These are phyloP conservation scores for Corinectria fuckeliana DNA, from an alignment of 2,329 filamentous ascomycete species.

Conservation along the genomic window DNA sequence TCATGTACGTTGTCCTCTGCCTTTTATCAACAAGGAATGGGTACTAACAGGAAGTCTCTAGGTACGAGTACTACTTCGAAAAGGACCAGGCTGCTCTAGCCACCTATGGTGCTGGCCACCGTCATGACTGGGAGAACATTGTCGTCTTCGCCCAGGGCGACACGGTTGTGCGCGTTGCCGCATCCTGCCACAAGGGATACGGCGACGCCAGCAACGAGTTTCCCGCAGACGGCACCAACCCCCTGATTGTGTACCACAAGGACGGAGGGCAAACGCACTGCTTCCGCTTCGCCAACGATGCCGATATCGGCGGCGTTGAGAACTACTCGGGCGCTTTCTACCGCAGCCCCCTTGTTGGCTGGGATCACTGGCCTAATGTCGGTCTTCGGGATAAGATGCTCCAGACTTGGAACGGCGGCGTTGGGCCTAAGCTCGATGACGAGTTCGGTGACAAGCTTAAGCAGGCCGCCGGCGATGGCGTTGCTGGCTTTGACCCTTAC, in stretches of 20 bases:
- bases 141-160: slow-evolving; percentile 43
- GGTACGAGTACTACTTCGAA: slow-evolving; percentile 49
- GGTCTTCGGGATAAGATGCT: slow-evolving; percentile 37
- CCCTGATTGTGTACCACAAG: slow-evolving; percentile 41
- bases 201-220: slow-evolving; percentile 31
- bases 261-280: slow-evolving; percentile 39
- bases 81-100: slow-evolving; percentile 50
- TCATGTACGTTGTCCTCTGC: slow-evolving; percentile 28
- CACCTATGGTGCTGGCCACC: slow-evolving; percentile 43
- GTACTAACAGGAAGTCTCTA: neutral
- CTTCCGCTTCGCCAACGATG: slow-evolving; percentile 40
- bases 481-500: slow-evolving; percentile 38
- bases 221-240: slow-evolving; percentile 26
- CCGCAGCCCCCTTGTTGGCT: slow-evolving; percentile 36
- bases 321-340: slow-evolving; percentile 37
- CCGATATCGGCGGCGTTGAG: slow-evolving; percentile 34
- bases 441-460: slow-evolving; percentile 35
- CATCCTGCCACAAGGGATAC: slow-evolving; percentile 39
- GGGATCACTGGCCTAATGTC: slow-evolving; percentile 38
- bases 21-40: neutral
- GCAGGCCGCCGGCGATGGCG: slow-evolving; percentile 34
- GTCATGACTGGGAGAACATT: slow-evolving; percentile 51
- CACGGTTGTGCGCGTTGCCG: slow-evolving; percentile 36
- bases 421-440: slow-evolving; percentile 39
- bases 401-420: slow-evolving; percentile 35